These are phyloP conservation scores for Collybia sp. DNA, from an alignment of 768 basidiomycete genomes.

Conservation along the genomic window DNA sequence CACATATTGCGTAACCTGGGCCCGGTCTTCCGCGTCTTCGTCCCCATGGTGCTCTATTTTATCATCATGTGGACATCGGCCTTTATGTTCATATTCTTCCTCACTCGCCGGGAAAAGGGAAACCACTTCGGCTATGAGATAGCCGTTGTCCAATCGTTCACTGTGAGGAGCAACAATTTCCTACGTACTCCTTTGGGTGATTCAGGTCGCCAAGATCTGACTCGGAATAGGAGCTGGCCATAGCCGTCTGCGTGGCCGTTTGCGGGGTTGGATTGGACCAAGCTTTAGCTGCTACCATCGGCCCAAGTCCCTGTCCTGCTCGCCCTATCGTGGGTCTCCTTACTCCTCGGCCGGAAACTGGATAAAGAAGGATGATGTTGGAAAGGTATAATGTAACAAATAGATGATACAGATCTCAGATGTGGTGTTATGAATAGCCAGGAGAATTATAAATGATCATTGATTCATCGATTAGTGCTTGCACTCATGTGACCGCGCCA, in stretches of 20 bases:
- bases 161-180: slow-evolving; percentile 77
- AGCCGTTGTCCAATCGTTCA: slow-evolving; percentile 76
- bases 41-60: slow-evolving; percentile 80
- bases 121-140: slow-evolving; percentile 52
- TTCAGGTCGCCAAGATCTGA: background rate
- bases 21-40: slow-evolving; percentile 74
- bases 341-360: slow-evolving; percentile 39
- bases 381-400: too few species aligned
- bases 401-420: too few species aligned
- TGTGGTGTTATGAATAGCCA: too few species aligned
- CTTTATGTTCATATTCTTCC: slow-evolving; percentile 50
- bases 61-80: slow-evolving; percentile 67
- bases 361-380: slow-evolving; percentile 12
- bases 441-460: too few species aligned
- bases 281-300: slow-evolving; percentile 77
- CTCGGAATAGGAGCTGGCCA: slow-evolving; percentile 62
- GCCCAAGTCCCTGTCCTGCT: slow-evolving; percentile 80
- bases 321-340: slow-evolving; percentile 60
- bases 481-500: too few species aligned
- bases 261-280: slow-evolving; percentile 78
- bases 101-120: slow-evolving; percentile 28
- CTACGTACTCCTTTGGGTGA: slow-evolving; percentile 28
- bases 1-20: slow-evolving; percentile 72
- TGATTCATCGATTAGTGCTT: too few species aligned
- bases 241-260: slow-evolving; percentile 74